Evolutionary conservation across 352 stramenopile species (phyloP).

Genomic region (Globisporangium okanoganense): DNA sequence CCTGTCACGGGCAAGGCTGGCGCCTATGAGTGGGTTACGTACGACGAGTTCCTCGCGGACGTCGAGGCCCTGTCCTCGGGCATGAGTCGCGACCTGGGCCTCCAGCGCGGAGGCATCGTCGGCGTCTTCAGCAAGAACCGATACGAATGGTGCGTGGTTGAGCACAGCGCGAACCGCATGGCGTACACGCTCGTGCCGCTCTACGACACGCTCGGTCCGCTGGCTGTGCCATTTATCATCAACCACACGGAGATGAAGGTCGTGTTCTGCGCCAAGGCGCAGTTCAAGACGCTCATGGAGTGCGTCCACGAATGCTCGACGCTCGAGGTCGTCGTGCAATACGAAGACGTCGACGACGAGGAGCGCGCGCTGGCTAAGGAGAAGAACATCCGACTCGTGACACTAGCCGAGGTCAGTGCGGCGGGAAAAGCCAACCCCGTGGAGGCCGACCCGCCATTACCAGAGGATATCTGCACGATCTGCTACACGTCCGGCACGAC

Average conservation of each 20-base stretch:
- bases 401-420: slow-evolving; percentile 30
- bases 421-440: slow-evolving; percentile 38
- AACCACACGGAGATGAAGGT: slow-evolving; percentile 73
- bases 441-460: slow-evolving; percentile 35
- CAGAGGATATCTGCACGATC: slow-evolving; percentile 90
- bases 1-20: slow-evolving; percentile 29
- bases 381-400: not conserved
- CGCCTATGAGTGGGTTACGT: slow-evolving; percentile 50
- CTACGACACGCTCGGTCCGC: slow-evolving; percentile 43
- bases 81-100: slow-evolving; percentile 29
- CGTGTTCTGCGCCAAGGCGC: slow-evolving; percentile 56
- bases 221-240: slow-evolving; percentile 63
- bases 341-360: slow-evolving; percentile 31
- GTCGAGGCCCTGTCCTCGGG: slow-evolving; percentile 30
- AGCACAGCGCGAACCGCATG: slow-evolving; percentile 62
- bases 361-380: slow-evolving; percentile 4
- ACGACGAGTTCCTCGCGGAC: slow-evolving; percentile 39
- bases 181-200: slow-evolving; percentile 60
- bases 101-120: slow-evolving; percentile 39
- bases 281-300: slow-evolving; percentile 38
- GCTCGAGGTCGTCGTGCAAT: slow-evolving; percentile 52
- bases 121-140: slow-evolving; percentile 55
- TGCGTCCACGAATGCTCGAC: slow-evolving; percentile 35
- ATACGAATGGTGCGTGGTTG: slow-evolving; percentile 59
- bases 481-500: slow-evolving; percentile 82